These are phyloP conservation scores for Tylopilus sp. DNA, from an alignment of 1,284 basidiomycete species.

Conservation along the genomic window DNA sequence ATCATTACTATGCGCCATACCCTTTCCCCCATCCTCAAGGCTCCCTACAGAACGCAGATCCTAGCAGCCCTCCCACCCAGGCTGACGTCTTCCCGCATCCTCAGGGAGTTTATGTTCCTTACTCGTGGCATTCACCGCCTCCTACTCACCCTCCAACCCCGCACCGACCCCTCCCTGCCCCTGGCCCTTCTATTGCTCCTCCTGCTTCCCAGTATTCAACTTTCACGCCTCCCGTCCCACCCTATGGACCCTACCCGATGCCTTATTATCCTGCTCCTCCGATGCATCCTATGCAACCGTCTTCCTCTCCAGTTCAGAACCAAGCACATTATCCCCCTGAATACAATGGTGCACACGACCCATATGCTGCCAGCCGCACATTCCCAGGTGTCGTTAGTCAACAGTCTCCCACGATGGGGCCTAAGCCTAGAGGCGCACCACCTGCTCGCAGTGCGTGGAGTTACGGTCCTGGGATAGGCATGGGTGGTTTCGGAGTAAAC, in stretches of 20 bases:
- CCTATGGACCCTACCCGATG: slow-evolving; percentile 44
- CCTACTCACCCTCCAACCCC: slow-evolving; percentile 29
- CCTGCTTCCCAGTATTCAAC: slow-evolving; percentile 35
- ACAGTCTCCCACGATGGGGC: slow-evolving; percentile 28
- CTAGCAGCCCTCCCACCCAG: slow-evolving; percentile 30
- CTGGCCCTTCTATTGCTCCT: slow-evolving; percentile 32
- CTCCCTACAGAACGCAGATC: slow-evolving; percentile 35
- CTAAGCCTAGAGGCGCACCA: slow-evolving; percentile 41
- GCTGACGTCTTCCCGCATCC: slow-evolving; percentile 34
- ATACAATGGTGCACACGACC: slow-evolving; percentile 33
- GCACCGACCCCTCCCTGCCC: slow-evolving; percentile 34
- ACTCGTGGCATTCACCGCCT: slow-evolving; percentile 38
- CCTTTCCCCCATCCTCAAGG: slow-evolving; percentile 33
- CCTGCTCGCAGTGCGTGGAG: slow-evolving; percentile 57
- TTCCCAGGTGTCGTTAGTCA: slow-evolving; percentile 29
- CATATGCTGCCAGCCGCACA: slow-evolving; percentile 23
- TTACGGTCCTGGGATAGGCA: slow-evolving; percentile 59
- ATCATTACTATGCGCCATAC: slow-evolving; percentile 38
- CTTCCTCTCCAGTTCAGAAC: slow-evolving; percentile 34
- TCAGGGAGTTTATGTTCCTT: slow-evolving; percentile 37
- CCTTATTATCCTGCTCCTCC: slow-evolving; percentile 46
- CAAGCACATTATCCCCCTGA: slow-evolving; percentile 29
- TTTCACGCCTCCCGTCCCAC: slow-evolving; percentile 37
- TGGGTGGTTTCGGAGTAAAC: slow-evolving; percentile 40
- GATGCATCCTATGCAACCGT: slow-evolving; percentile 39